Percentiles rank a stretch among this genome's conserved stretches.
phyloP scores from a whole-genome alignment of 2,329 filamentous ascomycete genomes.

The Colletotrichum echinochloae region DNA sequence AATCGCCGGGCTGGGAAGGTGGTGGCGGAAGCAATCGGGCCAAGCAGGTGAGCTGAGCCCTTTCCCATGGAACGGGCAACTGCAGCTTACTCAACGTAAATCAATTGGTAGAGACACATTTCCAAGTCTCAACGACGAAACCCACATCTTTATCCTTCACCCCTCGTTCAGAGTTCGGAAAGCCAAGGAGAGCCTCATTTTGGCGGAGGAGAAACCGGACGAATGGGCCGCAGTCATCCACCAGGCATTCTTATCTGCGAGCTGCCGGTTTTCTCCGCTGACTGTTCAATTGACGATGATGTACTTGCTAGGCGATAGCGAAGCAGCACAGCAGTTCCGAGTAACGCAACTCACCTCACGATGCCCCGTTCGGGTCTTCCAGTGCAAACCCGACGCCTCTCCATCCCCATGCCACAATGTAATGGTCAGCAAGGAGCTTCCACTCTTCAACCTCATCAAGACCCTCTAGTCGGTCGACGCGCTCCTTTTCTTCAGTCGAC shows the following conservation, averaged over 20 bases:
- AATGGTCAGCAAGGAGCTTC: constrained; percentile 87
- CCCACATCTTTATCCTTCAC: neutral
- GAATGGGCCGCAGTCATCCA: neutral
- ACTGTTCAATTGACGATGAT: neutral
- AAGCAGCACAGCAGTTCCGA: neutral
- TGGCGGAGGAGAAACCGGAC: neutral
- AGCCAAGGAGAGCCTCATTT: constrained; percentile 8
- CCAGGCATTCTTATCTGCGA: neutral
- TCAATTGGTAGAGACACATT: neutral
- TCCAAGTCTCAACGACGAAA: neutral
- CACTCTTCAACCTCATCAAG: constrained; percentile 97
- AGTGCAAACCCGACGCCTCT: constrained; percentile 61
- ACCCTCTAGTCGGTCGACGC: constrained; percentile 84
- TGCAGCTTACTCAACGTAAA: neutral
- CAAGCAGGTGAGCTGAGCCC: neutral
- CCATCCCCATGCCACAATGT: constrained; percentile 91
- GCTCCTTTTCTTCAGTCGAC: constrained; percentile 75
- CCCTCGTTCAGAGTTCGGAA: neutral
- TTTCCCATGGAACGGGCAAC: neutral
- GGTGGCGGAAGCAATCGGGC: constrained; percentile 2
- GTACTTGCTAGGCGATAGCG: neutral
- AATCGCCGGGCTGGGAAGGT: constrained; percentile 16
- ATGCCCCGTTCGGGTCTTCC: constrained; percentile 7
- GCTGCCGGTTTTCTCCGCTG: neutral
- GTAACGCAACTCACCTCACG: constrained; percentile 4